Evolutionary conservation across 176 grass and related monocot species (phyloP).

Genomic region (Ensete ventricosum): DNA sequence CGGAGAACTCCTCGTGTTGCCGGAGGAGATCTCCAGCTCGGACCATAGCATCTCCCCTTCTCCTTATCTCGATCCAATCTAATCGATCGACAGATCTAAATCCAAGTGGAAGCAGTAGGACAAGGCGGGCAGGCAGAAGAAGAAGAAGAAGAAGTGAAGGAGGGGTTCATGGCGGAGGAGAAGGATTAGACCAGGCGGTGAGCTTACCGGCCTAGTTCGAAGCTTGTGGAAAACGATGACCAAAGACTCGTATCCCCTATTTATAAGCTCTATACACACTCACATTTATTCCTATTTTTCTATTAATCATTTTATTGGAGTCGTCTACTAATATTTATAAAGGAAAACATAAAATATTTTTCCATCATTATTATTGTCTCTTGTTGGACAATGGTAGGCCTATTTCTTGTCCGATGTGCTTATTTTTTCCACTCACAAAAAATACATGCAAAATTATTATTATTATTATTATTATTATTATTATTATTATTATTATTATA

Average conservation of each 20-base stretch:
- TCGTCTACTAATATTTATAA: too few species aligned
- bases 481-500: too few species aligned
- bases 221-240: neutral
- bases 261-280: neutral
- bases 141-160: neutral
- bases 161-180: conserved; percentile 1
- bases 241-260: neutral
- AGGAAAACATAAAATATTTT: too few species aligned
- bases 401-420: too few species aligned
- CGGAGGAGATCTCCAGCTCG: neutral
- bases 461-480: too few species aligned
- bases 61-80: neutral
- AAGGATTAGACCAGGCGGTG: neutral
- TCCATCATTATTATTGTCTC: too few species aligned
- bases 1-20: neutral
- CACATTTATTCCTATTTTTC: too few species aligned
- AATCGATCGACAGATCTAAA: neutral
- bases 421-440: too few species aligned
- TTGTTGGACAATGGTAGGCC: too few species aligned
- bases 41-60: neutral
- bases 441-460: too few species aligned
- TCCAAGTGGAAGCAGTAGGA: neutral
- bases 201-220: neutral
- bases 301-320: too few species aligned
- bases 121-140: neutral